These are phyloP conservation scores for Purpureocillium takamizusanense DNA, from an alignment of 2,329 filamentous ascomycete genomes.

Conservation along the genomic window DNA sequence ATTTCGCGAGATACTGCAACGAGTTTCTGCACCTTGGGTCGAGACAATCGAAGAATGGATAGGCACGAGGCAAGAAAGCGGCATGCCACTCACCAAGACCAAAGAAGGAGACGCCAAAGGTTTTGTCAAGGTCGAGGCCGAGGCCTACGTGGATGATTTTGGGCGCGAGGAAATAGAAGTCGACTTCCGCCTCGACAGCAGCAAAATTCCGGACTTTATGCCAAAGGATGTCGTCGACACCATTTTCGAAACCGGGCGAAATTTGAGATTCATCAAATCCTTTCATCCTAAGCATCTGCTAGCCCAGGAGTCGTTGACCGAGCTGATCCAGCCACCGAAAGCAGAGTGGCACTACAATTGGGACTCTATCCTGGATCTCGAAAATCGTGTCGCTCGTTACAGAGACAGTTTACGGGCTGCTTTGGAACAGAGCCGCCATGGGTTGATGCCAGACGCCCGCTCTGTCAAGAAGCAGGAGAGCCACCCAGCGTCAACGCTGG, in stretches of 20 bases:
- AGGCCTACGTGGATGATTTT: slow-evolving; percentile 47
- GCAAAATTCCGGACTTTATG: slow-evolving; percentile 64
- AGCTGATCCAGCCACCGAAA: slow-evolving; percentile 40
- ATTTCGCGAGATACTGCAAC: slow-evolving; percentile 56
- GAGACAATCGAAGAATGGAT: slow-evolving; percentile 66
- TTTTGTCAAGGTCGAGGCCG: slow-evolving; percentile 51
- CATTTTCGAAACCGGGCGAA: slow-evolving; percentile 75
- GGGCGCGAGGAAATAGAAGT: slow-evolving; percentile 46
- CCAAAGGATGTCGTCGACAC: slow-evolving; percentile 57
- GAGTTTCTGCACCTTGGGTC: slow-evolving; percentile 57
- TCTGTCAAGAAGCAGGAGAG: neutral
- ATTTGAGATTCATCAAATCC: slow-evolving; percentile 60
- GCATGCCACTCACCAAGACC: slow-evolving; percentile 42
- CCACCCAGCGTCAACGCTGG: slow-evolving; percentile 15
- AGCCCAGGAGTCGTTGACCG: slow-evolving; percentile 39
- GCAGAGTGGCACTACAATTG: slow-evolving; percentile 65
- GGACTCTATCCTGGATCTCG: slow-evolving; percentile 57
- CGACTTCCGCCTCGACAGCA: slow-evolving; percentile 54
- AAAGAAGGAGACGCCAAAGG: slow-evolving; percentile 36
- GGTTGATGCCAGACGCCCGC: neutral
- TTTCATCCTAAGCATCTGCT: slow-evolving; percentile 67
- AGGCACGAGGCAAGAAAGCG: slow-evolving; percentile 53
- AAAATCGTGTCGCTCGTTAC: slow-evolving; percentile 43
- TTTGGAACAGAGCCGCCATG: slow-evolving; percentile 8
- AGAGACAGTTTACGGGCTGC: slow-evolving; percentile 16